Conservation (phyloP, 257 asterid genomes). For the Solanum chiquidenum region DNA sequence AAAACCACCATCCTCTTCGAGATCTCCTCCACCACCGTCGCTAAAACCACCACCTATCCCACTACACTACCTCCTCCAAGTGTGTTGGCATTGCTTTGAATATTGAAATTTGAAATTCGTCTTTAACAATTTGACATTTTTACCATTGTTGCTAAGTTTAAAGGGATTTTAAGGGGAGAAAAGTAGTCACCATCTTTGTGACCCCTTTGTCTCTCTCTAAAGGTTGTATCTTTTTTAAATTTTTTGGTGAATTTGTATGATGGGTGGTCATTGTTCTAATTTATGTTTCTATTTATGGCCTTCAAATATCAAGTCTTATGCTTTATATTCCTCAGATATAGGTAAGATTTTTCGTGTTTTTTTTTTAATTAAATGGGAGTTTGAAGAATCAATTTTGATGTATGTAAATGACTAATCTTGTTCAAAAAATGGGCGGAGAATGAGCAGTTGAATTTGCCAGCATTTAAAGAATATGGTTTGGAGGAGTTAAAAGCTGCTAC, state of each 20-base stretch:
- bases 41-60: too few species aligned
- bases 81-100: not conserved
- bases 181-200: not conserved
- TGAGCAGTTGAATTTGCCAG: conserved; percentile 16
- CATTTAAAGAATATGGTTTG: conserved; percentile 28
- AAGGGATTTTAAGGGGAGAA: not conserved
- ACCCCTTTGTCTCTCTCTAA: not conserved
- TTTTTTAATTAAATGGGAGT: not conserved
- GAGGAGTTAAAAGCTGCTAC: conserved; percentile 32
- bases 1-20: too few species aligned
- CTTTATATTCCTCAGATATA: conserved; percentile 19
- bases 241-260: not conserved
- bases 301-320: conserved; percentile 25
- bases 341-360: conserved; percentile 1
- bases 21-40: too few species aligned
- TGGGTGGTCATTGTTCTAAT: conserved; percentile 44
- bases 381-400: not conserved
- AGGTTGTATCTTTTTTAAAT: not conserved
- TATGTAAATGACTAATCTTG: not conserved
- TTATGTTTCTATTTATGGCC: conserved; percentile 27
- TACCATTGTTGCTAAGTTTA: not conserved
- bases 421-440: conserved; percentile 13
- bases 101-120: not conserved
- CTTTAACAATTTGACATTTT: not conserved
- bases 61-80: too few species aligned